Evolutionary conservation across 192 early-diverging fungal species (phyloP), one percentile per base, ranked within the genome.

Genomic region (Haplosporangium gracile): DNA sequence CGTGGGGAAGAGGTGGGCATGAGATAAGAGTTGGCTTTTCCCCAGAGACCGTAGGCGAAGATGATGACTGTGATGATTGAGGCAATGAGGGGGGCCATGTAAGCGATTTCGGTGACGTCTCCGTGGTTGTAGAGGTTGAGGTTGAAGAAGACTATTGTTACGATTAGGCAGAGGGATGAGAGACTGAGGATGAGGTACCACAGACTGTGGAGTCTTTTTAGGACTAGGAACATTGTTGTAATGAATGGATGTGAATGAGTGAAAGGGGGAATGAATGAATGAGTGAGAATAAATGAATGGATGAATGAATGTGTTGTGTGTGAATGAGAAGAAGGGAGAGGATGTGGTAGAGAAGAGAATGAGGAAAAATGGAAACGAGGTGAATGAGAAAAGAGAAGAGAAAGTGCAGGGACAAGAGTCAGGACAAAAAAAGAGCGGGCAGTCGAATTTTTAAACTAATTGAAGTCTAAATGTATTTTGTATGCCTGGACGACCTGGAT

Each of bases 21-120:
- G 40, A 78, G 76, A 34, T 51, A 70, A 2, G 76, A 47, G 16
- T 78, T 42, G 2, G 68, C 5, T 39, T 78, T 78, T 5, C 76
- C 76, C 68, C 68, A 78, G 47, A 78, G 13, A 1, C 68, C 63
- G 38, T 78, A 78, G 22, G 76, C 76, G 69, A 78, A 78, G 32
- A 78, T 69, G 43, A 22, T 9, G 22, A 75, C 34, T 0, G 74
- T 75, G n/a, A n/a, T 47, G 74, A 75, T 39, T 29, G 13, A 13
- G 47, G 74, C 74, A 5, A 39, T 0, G 49, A 75, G 34, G n/a
- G 74, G 51, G 6, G 60, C 0, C 1, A 16, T 0, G 38, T 55
- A 5, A 3, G 1, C 20, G 34, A 39, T n/a, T 1, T 0, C 4
- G 2, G 3, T 1, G 0, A 13, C 2, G 53, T 60, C 0, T 15